Conservation (phyloP, 2,329 filamentous ascomycete species). For the Didymella pinodella region DNA sequence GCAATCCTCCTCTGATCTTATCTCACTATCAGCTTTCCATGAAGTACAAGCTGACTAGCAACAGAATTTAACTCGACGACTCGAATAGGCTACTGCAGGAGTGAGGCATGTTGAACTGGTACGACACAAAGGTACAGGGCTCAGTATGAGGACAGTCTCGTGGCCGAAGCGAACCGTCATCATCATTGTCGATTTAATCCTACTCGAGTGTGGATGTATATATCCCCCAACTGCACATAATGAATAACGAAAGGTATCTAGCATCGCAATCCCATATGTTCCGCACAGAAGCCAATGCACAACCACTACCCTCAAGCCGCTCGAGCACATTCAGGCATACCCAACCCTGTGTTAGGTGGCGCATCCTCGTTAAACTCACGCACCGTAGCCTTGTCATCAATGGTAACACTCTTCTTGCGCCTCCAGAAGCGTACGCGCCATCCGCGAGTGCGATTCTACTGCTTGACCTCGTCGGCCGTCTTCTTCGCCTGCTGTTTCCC, state of each 20-base stretch:
- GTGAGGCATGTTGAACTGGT: too few relatives aligned
- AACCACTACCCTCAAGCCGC: not conserved
- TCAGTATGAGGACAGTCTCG: not conserved
- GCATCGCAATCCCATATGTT: not conserved
- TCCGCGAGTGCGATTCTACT: slow-evolving; percentile 27
- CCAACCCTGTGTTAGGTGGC: not conserved
- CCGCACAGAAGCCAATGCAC: not conserved
- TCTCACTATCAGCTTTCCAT: not conserved
- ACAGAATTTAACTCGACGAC: not conserved
- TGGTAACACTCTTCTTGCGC: not conserved
- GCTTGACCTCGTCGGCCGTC: slow-evolving; percentile 48
- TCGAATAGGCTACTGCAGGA: too few relatives aligned
- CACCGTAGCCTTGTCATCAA: not conserved
- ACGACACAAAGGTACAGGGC: not conserved
- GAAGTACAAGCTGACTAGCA: slow-evolving; percentile 23
- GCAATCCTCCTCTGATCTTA: slow-evolving; percentile 21
- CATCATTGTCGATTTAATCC: slow-evolving; percentile 18
- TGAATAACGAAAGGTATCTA: slow-evolving; percentile 28
- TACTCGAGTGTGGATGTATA: slow-evolving; percentile 8
- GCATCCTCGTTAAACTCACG: slow-evolving; percentile 8
- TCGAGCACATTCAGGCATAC: not conserved
- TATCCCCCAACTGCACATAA: not conserved
- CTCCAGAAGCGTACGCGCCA: not conserved
- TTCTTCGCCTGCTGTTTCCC: slow-evolving; percentile 45
- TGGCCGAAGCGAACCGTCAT: slow-evolving; percentile 2